phyloP scores from a whole-genome alignment of 1,139 yeast genomes.

The Wickerhamiella pararugosa region DNA sequence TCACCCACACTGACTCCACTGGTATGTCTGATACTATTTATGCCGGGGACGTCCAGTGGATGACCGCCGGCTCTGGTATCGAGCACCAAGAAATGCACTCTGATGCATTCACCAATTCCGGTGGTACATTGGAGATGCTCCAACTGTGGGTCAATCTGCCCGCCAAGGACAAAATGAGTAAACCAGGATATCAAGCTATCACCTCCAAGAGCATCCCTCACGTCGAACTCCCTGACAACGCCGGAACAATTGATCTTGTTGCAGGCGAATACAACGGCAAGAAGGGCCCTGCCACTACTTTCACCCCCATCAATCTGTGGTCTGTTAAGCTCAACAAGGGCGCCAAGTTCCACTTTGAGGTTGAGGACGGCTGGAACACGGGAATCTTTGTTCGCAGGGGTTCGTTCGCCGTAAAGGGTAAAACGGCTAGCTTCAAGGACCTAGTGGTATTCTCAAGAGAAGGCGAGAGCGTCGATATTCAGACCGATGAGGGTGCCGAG shows the following conservation, averaged over 20 bases:
- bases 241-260: constrained; percentile 55
- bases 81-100: constrained; percentile 88
- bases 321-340: constrained; percentile 58
- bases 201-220: constrained; percentile 58
- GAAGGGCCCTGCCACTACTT: constrained; percentile 62
- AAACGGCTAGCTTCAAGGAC: constrained; percentile 30
- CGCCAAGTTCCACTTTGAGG: constrained; percentile 45
- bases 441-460: constrained; percentile 31
- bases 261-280: constrained; percentile 70
- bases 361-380: constrained; percentile 50
- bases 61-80: constrained; percentile 87
- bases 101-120: constrained; percentile 19
- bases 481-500: constrained; percentile 18
- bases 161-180: constrained; percentile 44
- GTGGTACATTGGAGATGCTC: constrained; percentile 42
- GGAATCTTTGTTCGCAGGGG: constrained; percentile 62
- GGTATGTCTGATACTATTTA: constrained; percentile 63
- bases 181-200: constrained; percentile 73
- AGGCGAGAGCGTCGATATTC: constrained; percentile 19
- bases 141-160: constrained; percentile 93
- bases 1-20: constrained; percentile 87
- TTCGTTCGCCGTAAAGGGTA: constrained; percentile 34
- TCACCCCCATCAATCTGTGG: constrained; percentile 68
- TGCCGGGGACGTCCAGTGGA: constrained; percentile 81
- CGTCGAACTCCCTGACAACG: constrained; percentile 46